These are phyloP conservation scores for Fusarium pseudoanthophilum DNA, from an alignment of 2,329 filamentous ascomycete genomes.

Conservation along the genomic window DNA sequence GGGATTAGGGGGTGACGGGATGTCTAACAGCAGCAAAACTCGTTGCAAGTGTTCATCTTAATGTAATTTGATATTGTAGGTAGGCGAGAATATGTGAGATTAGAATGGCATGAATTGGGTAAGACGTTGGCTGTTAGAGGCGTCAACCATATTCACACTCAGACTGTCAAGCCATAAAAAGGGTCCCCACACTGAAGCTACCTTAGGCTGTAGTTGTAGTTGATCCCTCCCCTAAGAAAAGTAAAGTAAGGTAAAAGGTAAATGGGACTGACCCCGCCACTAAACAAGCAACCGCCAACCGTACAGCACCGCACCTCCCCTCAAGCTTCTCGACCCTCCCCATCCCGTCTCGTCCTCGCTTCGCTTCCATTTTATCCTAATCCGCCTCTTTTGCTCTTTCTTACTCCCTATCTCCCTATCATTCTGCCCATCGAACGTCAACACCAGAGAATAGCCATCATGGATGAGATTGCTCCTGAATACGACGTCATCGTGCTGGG, in stretches of 20 bases:
- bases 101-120: slow-evolving; percentile 23
- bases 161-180: slow-evolving; percentile 1
- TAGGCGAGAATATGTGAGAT: slow-evolving; percentile 30
- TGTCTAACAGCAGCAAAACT: not conserved
- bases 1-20: slow-evolving; percentile 7
- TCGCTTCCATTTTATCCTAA: slow-evolving; percentile 31
- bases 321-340: slow-evolving; percentile 39
- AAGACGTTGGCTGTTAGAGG: slow-evolving; percentile 28
- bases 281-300: slow-evolving; percentile 38
- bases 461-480: slow-evolving; percentile 98
- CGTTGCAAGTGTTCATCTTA: slow-evolving; percentile 3
- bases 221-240: slow-evolving; percentile 25
- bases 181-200: slow-evolving; percentile 38
- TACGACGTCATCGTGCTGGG: slow-evolving; percentile 99
- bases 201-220: slow-evolving; percentile 16
- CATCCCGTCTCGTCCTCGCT: not conserved
- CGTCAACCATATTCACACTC: slow-evolving; percentile 5
- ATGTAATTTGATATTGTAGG: slow-evolving; percentile 20
- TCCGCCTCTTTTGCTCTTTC: slow-evolving; percentile 30
- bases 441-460: slow-evolving; percentile 52
- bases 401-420: slow-evolving; percentile 9
- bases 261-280: slow-evolving; percentile 45
- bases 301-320: slow-evolving; percentile 24
- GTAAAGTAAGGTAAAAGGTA: slow-evolving; percentile 44
- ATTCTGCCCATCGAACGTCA: slow-evolving; percentile 12